Evolutionary conservation across 2,329 filamentous ascomycete species (phyloP).

Genomic region (Rutstroemia sp.): DNA sequence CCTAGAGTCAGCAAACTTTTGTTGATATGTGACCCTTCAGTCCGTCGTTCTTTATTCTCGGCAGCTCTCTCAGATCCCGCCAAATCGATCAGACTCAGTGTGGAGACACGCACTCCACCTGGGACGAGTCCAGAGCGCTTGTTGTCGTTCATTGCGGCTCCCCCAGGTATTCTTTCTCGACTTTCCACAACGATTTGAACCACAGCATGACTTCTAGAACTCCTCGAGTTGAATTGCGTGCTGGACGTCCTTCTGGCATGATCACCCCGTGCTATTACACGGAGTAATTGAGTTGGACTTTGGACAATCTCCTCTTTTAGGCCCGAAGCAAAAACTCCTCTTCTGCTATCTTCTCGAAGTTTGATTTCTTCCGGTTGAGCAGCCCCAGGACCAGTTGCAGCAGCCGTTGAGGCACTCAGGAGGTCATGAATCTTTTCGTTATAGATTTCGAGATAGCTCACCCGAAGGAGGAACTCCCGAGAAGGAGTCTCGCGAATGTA

Average conservation of each 20-base stretch:
- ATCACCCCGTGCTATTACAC: constrained; percentile 92
- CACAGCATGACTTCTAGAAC: constrained; percentile 95
- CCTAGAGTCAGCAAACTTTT: constrained; percentile 93
- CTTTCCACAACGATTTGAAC: constrained; percentile 99
- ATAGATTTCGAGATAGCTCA: constrained; percentile 98
- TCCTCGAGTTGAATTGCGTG: constrained; percentile 94
- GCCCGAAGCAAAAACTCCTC: constrained; percentile 92
- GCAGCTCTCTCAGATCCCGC: constrained; percentile 95
- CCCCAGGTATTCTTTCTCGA: constrained; percentile 67
- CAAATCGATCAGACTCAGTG: constrained; percentile 89
- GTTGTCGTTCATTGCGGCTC: constrained; percentile 40
- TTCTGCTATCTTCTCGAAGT: constrained; percentile 88
- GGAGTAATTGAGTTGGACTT: constrained; percentile 86
- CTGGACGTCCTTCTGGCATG: constrained; percentile 83
- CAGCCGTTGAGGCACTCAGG: constrained; percentile 63
- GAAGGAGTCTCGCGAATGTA: constrained; percentile 97
- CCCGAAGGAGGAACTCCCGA: constrained; percentile 85
- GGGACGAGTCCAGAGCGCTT: constrained; percentile 67
- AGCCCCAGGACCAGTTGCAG: constrained; percentile 42
- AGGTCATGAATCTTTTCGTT: constrained; percentile 97
- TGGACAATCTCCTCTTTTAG: constrained; percentile 98
- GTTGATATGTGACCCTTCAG: constrained; percentile 97
- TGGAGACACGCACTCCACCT: constrained; percentile 91
- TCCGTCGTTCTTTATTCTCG: constrained; percentile 86
- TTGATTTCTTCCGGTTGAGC: constrained; percentile 87